These are phyloP conservation scores for Suillus sp. DNA, from an alignment of 768 basidiomycete species.

Conservation along the genomic window DNA sequence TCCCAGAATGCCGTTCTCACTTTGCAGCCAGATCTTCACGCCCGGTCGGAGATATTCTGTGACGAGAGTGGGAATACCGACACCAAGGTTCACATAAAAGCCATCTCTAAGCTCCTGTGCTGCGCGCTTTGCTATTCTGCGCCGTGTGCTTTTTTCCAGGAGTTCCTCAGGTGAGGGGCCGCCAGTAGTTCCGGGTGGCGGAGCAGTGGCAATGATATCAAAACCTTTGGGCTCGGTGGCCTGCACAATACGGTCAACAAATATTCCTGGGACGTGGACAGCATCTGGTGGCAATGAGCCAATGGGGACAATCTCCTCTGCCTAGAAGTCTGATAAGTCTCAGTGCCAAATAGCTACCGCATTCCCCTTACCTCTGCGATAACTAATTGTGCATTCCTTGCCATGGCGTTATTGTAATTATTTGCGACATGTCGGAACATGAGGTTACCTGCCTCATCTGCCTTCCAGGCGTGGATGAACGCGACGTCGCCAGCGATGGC, in stretches of 20 bases:
- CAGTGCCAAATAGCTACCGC: neutral
- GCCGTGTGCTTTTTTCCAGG: constrained; percentile 52
- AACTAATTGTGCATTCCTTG: constrained; percentile 77
- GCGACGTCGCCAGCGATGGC: constrained; percentile 77
- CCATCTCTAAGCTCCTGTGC: constrained; percentile 84
- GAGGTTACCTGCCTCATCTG: constrained; percentile 81
- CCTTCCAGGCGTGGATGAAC: constrained; percentile 84
- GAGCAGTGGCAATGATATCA: constrained; percentile 66
- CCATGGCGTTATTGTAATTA: constrained; percentile 84
- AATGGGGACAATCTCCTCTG: constrained; percentile 80
- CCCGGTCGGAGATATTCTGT: constrained; percentile 69
- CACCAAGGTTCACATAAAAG: constrained; percentile 79
- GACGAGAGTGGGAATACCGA: constrained; percentile 84
- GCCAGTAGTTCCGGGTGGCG: constrained; percentile 35
- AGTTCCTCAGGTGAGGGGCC: constrained; percentile 48
- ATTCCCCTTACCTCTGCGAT: constrained; percentile 69
- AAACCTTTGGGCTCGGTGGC: constrained; percentile 72
- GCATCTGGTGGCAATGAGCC: constrained; percentile 78
- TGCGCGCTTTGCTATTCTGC: constrained; percentile 75
- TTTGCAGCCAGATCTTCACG: constrained; percentile 78
- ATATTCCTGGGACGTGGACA: constrained; percentile 79
- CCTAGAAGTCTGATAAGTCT: constrained; percentile 40
- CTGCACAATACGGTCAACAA: constrained; percentile 81
- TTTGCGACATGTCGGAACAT: constrained; percentile 85
- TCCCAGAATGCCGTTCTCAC: constrained; percentile 83